Evolutionary conservation across 1,284 basidiomycete genomes (phyloP).

Genomic region (Rhodotorula sp.): DNA sequence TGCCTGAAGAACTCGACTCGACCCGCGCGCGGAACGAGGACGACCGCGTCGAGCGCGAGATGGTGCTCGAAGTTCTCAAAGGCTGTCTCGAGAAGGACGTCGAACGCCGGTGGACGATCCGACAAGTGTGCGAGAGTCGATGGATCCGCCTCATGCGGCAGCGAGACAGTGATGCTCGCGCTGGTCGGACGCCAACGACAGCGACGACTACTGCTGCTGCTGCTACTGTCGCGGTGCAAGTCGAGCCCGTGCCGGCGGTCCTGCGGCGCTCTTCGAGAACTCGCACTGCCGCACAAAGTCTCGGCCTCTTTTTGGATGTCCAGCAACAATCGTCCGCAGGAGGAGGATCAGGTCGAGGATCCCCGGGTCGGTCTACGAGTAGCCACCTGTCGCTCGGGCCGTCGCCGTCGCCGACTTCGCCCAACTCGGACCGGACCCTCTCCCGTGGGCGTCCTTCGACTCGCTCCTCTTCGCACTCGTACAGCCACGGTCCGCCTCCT

Average conservation of each 20-base stretch:
- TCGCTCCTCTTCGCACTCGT: neutral
- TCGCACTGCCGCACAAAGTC: neutral
- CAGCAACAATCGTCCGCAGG: neutral
- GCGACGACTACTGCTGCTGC: neutral
- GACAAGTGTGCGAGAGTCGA: slow-evolving; percentile 68
- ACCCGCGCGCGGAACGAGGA: neutral
- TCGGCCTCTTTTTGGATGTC: neutral
- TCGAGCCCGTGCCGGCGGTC: neutral
- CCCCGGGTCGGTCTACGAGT: neutral
- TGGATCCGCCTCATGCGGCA: slow-evolving; percentile 56
- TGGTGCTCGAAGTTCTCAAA: slow-evolving; percentile 58
- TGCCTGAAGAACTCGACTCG: slow-evolving; percentile 44
- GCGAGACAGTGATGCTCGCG: slow-evolving; percentile 2
- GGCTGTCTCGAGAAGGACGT: slow-evolving; percentile 70
- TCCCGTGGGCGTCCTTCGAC: neutral
- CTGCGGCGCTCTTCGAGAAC: neutral
- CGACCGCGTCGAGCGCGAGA: slow-evolving; percentile 5
- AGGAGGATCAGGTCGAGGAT: neutral
- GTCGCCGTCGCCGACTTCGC: neutral
- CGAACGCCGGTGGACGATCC: slow-evolving; percentile 67
- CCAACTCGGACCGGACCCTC: neutral
- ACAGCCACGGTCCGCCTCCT: slow-evolving; percentile 3
- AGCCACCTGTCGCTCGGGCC: neutral
- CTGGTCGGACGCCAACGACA: neutral
- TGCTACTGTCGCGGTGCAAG: neutral